These are phyloP conservation scores for Euryodendron excelsum DNA, from an alignment of 148 eudicot species.

Conservation along the genomic window DNA sequence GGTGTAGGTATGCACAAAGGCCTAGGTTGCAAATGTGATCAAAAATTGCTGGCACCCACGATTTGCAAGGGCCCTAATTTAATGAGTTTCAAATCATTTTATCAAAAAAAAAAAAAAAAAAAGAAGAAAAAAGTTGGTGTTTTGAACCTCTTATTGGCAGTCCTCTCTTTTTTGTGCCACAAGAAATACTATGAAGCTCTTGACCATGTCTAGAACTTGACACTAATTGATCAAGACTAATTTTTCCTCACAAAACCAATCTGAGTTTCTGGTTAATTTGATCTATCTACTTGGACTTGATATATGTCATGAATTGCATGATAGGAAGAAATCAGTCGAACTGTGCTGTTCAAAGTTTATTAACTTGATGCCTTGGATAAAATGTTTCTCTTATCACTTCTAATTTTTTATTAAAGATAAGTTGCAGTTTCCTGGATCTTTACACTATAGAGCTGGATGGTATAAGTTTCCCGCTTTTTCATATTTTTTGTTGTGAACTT, in stretches of 20 bases:
- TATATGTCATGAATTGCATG: neutral
- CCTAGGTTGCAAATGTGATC: neutral
- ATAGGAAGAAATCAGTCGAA: neutral
- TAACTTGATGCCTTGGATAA: neutral
- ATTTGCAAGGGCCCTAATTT: neutral
- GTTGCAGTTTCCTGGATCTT: conserved; percentile 2
- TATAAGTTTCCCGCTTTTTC: neutral
- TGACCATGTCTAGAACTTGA: neutral
- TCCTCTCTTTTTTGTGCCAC: neutral
- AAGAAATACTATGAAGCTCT: neutral
- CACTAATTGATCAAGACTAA: neutral
- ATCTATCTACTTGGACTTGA: neutral
- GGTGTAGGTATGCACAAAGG: neutral
- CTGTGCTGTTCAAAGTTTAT: neutral
- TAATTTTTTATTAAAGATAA: neutral
- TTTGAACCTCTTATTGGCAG: neutral
- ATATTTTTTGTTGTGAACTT: conserved; percentile 1
- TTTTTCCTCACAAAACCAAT: neutral
- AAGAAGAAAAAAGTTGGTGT: neutral
- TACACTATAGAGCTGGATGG: neutral
- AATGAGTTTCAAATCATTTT: too few relatives aligned
- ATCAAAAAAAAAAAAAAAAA: neutral
- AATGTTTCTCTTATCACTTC: too few relatives aligned
- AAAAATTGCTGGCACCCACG: neutral
- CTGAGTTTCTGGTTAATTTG: neutral